Evolutionary conservation across 2,329 filamentous ascomycete species (phyloP), one percentile per base, ranked within the genome.

Genomic region (Colletotrichum salicis): DNA sequence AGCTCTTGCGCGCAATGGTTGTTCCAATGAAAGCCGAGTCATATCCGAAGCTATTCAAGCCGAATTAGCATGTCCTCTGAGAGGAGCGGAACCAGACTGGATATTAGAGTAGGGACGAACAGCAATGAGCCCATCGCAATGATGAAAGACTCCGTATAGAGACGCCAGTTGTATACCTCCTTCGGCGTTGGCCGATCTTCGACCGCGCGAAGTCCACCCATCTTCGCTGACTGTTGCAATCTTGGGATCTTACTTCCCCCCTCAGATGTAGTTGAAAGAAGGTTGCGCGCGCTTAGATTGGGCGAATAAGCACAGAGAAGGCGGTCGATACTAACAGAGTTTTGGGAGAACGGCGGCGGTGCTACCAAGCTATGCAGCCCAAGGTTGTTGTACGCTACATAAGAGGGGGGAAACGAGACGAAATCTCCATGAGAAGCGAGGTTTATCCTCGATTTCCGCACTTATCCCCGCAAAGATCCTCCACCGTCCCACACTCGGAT

Each of bases 101-200:
- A 12, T 4, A 31, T 10, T n/a, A 13, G 5, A 10, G 37, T 35
- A 63, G 10, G n/a, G 33, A 71, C 80, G 71, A 75, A 82, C 79
- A 85, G 80, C 19, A 85, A 59, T 1, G 83, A 84, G 15, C 86
- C 86, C 22, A 84, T 84, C 5, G 86, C 83, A 57, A 88, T 86
- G 35, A 87, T 80, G n/a, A 83, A 75, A 0, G 85, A 82, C 58
- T 85, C 82, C 6, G 78, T 80, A 74, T 88, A 88, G 27, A 88
- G 78, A 4, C 83, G 81, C 83, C 83, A 86, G 73, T 88, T 88
- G 78, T 88, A 88, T 73, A 89, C 87, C 78, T 88, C 86, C 70
- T 84, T 82, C 24, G 87, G 87, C 73, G 86, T 89, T 31, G 87
- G 87, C 74, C 87, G 82, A 77, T 89, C 87, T 76, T 89, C 87